phyloP scores from a whole-genome alignment of 2,329 filamentous ascomycete genomes.

The Cladophialophora carrionii region DNA sequence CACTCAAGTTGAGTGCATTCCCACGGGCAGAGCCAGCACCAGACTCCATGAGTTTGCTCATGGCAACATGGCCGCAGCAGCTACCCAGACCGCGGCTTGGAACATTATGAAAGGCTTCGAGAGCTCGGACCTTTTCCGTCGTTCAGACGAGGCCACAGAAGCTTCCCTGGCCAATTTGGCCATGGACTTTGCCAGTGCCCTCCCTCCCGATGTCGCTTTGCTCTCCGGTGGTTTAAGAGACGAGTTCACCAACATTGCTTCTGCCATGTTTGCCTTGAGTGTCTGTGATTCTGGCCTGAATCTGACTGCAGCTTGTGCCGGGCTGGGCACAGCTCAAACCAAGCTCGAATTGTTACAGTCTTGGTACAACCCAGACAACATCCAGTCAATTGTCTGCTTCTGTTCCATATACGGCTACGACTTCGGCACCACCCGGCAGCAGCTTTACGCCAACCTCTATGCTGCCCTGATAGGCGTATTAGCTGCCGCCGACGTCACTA shows the following conservation, averaged over 20 bases:
- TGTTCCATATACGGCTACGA: conserved; percentile 29
- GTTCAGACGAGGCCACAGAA: conserved; percentile 15
- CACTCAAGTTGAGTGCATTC: conserved; percentile 35
- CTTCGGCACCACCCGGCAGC: conserved; percentile 30
- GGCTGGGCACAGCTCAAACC: conserved; percentile 26
- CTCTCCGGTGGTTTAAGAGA: conserved; percentile 24
- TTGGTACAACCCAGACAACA: conserved; percentile 26
- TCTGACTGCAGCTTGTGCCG: conserved; percentile 24
- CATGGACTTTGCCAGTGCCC: conserved; percentile 20
- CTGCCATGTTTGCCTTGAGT: conserved; percentile 32
- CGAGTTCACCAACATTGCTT: conserved; percentile 24
- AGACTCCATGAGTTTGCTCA: conserved; percentile 21
- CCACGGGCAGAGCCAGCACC: conserved; percentile 28
- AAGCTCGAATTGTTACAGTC: conserved; percentile 26
- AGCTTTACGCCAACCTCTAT: conserved; percentile 27
- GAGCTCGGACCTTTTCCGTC: conserved; percentile 18
- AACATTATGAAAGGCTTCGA: conserved; percentile 9
- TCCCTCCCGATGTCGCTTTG: conserved; percentile 23
- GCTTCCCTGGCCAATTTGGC: conserved; percentile 19
- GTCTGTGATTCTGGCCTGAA: conserved; percentile 33
- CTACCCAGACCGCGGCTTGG: conserved; percentile 6
- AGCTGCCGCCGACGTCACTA: conserved; percentile 27
- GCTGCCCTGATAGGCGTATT: conserved; percentile 32
- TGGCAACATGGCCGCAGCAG: conserved; percentile 8
- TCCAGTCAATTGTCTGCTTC: conserved; percentile 30